Percentiles rank a stretch among this genome's conserved stretches.
Conservation (phyloP, 2,329 filamentous ascomycete species). For the Berkeleyomyces basicola region DNA sequence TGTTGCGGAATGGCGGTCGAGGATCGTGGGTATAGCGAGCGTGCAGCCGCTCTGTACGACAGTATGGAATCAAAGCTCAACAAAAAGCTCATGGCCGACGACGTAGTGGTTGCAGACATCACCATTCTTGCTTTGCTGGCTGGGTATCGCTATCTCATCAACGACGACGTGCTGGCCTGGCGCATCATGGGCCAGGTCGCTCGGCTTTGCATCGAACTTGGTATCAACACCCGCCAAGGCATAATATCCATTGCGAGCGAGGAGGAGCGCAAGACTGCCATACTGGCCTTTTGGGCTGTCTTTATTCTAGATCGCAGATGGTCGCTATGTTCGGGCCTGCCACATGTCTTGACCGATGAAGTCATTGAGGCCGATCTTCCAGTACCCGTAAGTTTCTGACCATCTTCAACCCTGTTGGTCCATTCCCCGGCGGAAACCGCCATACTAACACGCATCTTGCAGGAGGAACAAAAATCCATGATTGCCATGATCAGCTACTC, state of each 20-base stretch:
- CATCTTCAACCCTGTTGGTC: neutral
- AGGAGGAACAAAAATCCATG: conserved; percentile 50
- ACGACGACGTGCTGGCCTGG: conserved; percentile 77
- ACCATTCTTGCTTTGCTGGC: conserved; percentile 36
- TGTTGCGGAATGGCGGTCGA: conserved; percentile 65
- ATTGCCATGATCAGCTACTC: conserved; percentile 76
- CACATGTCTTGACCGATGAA: conserved; percentile 69
- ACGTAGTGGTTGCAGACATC: conserved; percentile 30
- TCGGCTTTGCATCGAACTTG: conserved; percentile 63
- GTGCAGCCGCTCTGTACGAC: conserved; percentile 56
- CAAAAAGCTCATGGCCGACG: conserved; percentile 41
- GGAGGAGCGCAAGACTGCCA: conserved; percentile 47
- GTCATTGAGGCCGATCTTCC: conserved; percentile 70
- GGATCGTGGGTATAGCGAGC: conserved; percentile 59
- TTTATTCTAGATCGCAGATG: conserved; percentile 75
- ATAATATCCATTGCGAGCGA: conserved; percentile 53
- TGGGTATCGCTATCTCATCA: conserved; percentile 66
- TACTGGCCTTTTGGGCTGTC: conserved; percentile 70
- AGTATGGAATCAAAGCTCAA: conserved; percentile 60
- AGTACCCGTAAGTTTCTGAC: conserved; percentile 47
- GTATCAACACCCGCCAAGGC: conserved; percentile 64
- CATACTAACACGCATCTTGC: conserved; percentile 15
- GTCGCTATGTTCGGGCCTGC: conserved; percentile 80
- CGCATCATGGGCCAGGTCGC: conserved; percentile 70
- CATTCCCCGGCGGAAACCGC: neutral